phyloP scores from a whole-genome alignment of 2,329 filamentous ascomycete genomes.

The Calcarisporium arbuscula region DNA sequence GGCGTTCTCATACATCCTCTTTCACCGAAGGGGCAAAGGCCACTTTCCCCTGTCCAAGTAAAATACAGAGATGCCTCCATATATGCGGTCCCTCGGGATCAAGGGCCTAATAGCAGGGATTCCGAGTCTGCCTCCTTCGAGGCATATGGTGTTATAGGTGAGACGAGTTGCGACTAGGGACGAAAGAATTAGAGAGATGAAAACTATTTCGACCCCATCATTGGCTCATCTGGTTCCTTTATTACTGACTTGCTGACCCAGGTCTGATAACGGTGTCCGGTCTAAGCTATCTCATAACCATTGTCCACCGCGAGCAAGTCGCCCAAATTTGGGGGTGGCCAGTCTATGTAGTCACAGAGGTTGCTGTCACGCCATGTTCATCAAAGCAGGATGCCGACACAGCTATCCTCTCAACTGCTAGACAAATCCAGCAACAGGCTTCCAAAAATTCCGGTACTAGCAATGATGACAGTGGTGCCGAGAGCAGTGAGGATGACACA shows the following conservation, averaged over 20 bases:
- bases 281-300: constrained; percentile 77
- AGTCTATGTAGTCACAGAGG: constrained; percentile 81
- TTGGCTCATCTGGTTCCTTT: neutral
- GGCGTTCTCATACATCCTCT: constrained; percentile 75
- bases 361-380: constrained; percentile 81
- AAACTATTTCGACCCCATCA: constrained; percentile 8
- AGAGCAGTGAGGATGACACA: constrained; percentile 44
- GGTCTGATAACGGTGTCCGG: constrained; percentile 79
- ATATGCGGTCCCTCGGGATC: constrained; percentile 37
- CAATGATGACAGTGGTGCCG: constrained; percentile 34
- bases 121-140: constrained; percentile 48
- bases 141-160: constrained; percentile 55
- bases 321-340: constrained; percentile 78
- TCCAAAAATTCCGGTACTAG: constrained; percentile 33
- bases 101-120: constrained; percentile 35
- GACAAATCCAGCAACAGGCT: constrained; percentile 30
- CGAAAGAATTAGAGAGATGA: too few relatives aligned
- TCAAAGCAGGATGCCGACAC: constrained; percentile 68
- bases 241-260: constrained; percentile 27
- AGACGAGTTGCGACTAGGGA: too few relatives aligned
- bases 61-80: constrained; percentile 58
- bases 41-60: constrained; percentile 56
- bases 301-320: constrained; percentile 80
- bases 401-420: constrained; percentile 59
- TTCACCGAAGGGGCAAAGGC: constrained; percentile 50